Base-by-base conservation (phyloP, 345 rosid genomes). In the Excoecaria cochinchinensis region DNA sequence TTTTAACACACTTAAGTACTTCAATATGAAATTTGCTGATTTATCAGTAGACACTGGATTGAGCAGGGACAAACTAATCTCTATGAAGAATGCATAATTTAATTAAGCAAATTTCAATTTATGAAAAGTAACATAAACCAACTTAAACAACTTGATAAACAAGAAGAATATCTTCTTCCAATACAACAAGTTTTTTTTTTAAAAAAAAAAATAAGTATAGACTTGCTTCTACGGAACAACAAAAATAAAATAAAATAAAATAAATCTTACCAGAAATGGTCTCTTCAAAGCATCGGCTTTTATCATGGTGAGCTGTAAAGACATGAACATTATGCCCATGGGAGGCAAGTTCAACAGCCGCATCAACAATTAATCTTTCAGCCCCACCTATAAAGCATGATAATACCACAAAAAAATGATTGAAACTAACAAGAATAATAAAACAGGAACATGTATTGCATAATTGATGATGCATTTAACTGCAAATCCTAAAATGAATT, bases 341-440 rank as follows among this genome's bases (percentile, higher is more conserved):
- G 55, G 91, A 89, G 36, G 84, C 83, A 67, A 95, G 95, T 77
- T 89, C 94, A 80, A 95, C 96, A 3, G 96, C 97, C 13, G 97
- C 98, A 85, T 95, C 99, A 55, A 92, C 95, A 74, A 95, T 81
- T 77, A 95, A 85, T 85, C 99, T 91, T 85, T 94, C 99, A 24
- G 97, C 99, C 82, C 97, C 99, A 77, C 95, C 99, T 94, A 67
- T 69, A 76, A 16, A 79, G 0, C 6, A 73, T 42, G 11, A 19
- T 7, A 60, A 61, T 25, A n/a, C 36, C 6, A 10, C 13, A 58
- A 57, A 22, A n/a, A 58, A 46, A 46, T 6, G 11, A n/a, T 1
- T 50, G 59, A 7, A 7, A 67, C 7, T 22, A 7, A 64, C 42
- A 13, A 62, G 4, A 13, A 19, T 47, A 40, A 42, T 8, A 65